Conservation (phyloP, 2,329 filamentous ascomycete species). For the Rachicladosporium sp. region DNA sequence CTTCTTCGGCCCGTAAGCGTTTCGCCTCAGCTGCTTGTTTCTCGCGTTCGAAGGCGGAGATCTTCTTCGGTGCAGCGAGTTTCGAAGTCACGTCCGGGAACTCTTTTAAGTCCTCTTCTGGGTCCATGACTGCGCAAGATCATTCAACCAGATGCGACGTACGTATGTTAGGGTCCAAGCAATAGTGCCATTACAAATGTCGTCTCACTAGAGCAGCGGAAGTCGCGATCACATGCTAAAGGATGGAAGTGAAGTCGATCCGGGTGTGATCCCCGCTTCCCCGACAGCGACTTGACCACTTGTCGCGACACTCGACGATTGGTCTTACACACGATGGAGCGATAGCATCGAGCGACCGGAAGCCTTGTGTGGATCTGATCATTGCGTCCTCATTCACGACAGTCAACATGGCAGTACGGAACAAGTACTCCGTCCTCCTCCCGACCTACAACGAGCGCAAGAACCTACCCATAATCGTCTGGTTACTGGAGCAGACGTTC, state of each 20-base stretch:
- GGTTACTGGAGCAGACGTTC: slow-evolving; percentile 87
- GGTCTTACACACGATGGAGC: no score
- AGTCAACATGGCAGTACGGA: slow-evolving; percentile 38
- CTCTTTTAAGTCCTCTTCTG: slow-evolving; percentile 19
- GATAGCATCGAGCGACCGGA: no score
- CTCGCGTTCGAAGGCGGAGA: slow-evolving; percentile 78
- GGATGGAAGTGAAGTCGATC: no score
- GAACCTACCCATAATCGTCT: slow-evolving; percentile 91
- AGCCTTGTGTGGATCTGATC: no score
- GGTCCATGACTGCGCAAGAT: slow-evolving; percentile 4
- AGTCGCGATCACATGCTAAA: no score
- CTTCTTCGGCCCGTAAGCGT: slow-evolving; percentile 67
- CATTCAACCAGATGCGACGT: no score
- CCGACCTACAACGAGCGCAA: slow-evolving; percentile 97
- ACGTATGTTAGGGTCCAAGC: no score
- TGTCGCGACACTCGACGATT: no score
- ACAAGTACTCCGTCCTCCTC: slow-evolving; percentile 95
- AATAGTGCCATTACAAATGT: no score
- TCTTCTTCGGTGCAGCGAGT: slow-evolving; percentile 61
- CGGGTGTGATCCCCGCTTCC: no score
- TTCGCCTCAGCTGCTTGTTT: slow-evolving; percentile 85
- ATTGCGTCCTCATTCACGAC: not conserved
- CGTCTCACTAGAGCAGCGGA: no score
- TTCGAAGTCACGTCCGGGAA: slow-evolving; percentile 68
- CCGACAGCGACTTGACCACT: no score